Evolutionary conservation across 169 alveolate species (phyloP), one percentile per base, ranked within the genome.

Genomic region (Eimeria maxima): DNA sequence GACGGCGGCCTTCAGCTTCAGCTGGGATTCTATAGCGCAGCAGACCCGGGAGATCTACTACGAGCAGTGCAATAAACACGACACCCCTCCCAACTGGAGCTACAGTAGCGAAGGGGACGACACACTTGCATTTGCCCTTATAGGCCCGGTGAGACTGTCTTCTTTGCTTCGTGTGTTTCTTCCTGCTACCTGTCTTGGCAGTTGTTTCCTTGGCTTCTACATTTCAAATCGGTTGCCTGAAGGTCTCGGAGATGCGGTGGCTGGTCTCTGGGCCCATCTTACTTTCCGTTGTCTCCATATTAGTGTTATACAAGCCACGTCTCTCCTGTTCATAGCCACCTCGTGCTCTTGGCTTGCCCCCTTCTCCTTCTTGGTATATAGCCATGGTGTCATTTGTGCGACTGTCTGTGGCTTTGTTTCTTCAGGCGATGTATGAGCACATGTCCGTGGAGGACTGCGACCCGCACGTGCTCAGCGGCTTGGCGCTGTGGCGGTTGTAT

Each of bases 391-490:
- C 53, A 57, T 22, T 55, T 57, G 65, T 20, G 22, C 69, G 7
- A 14, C 29, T 84, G 45, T 63, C 5, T 38, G 22, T 86, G 78
- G 22, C 81, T 29, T 18, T 27, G 4, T n/a, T 20, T 84, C 38
- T 29, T 38, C 94, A 88, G 95, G 97, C 97, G 45, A 91, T 96
- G 96, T 95, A 96, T 60, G 95, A 96, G 88, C 97, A 97, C 84
- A 97, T 97, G 98, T 95, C 96, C n/a, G 86, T 97, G 78, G 96
- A 95, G 27, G 97, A 96, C 80, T 87, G 95, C 90, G 96, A 96
- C 50, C 97, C 96, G 84, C 95, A 91, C 13, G 96, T 95, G n/a
- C 93, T 86, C 67, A 96, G 96, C 38, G 97, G 97, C 60, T 47
- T 95, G 91, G 97, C 97, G 65, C 89, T 97, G 93, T 95, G 96